phyloP scores from a whole-genome alignment of 495 filamentous ascomycete species.

The Daldinia concentrica region DNA sequence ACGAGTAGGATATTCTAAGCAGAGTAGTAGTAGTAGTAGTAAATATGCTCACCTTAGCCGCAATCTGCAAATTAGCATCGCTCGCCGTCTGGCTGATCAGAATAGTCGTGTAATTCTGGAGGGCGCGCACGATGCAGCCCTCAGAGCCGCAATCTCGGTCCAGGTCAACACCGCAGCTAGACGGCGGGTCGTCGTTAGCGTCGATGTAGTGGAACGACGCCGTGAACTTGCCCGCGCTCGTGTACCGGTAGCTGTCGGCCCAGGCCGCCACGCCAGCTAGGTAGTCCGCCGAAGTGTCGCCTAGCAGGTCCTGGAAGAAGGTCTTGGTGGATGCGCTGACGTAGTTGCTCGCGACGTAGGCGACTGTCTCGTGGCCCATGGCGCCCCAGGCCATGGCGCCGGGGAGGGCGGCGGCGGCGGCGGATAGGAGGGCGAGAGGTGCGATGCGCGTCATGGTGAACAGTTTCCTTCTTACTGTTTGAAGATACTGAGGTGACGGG shows the following conservation, averaged over 20 bases:
- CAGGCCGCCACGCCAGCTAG: slow-evolving; percentile 68
- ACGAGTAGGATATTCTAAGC: not conserved
- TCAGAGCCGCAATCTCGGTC: slow-evolving; percentile 64
- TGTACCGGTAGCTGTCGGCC: slow-evolving; percentile 68
- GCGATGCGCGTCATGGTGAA: slow-evolving; percentile 32
- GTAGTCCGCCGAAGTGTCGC: slow-evolving; percentile 61
- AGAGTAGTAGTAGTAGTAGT: not conserved
- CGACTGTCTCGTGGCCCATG: slow-evolving; percentile 68
- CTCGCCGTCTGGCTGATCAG: slow-evolving; percentile 34
- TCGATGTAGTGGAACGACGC: slow-evolving; percentile 69
- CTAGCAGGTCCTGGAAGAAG: slow-evolving; percentile 60
- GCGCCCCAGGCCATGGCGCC: slow-evolving; percentile 46
- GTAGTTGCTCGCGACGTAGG: slow-evolving; percentile 64
- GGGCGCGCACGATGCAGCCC: slow-evolving; percentile 69
- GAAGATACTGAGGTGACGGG: not conserved
- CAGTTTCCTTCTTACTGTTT: not conserved
- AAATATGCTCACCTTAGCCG: slow-evolving; percentile 33
- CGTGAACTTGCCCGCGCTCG: slow-evolving; percentile 62
- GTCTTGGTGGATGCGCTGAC: slow-evolving; percentile 54
- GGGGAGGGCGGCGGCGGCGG: slow-evolving; percentile 32
- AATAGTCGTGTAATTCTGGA: slow-evolving; percentile 65
- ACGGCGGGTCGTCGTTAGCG: slow-evolving; percentile 68
- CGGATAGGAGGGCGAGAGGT: slow-evolving; percentile 32
- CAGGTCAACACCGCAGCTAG: slow-evolving; percentile 65
- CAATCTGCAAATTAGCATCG: slow-evolving; percentile 40